phyloP scores from a whole-genome alignment of 164 flowering plant species.

The Macadamia integrifolia region DNA sequence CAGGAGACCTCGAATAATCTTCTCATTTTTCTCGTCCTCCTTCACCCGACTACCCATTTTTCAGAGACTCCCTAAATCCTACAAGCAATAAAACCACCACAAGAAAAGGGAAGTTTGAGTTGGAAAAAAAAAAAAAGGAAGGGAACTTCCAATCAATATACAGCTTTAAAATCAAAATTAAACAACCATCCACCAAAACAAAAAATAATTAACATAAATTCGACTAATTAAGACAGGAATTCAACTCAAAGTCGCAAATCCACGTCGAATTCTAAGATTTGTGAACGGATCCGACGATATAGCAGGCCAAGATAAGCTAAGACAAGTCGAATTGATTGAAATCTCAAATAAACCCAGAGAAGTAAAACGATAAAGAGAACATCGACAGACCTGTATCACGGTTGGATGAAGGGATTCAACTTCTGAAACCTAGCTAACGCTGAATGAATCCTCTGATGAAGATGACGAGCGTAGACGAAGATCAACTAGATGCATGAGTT shows the following conservation, averaged over 20 bases:
- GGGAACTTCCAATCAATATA: neutral
- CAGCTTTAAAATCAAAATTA: neutral
- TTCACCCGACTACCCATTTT: conserved; percentile 73
- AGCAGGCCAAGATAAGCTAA: conserved; percentile 1
- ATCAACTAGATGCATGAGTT: neutral
- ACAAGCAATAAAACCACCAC: neutral
- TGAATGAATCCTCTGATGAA: conserved; percentile 4
- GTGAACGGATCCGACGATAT: conserved; percentile 1
- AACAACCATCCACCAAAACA: neutral
- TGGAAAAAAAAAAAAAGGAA: neutral
- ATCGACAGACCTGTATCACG: neutral
- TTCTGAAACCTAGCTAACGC: conserved; percentile 9
- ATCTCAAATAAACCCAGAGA: neutral
- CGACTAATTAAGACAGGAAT: neutral
- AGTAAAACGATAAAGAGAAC: neutral
- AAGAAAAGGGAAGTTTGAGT: neutral
- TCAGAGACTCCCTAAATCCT: neutral
- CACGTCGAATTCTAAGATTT: neutral
- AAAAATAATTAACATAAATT: neutral
- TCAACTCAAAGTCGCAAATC: neutral
- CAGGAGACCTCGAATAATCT: conserved; percentile 72
- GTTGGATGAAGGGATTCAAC: conserved; percentile 2
- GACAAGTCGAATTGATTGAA: neutral
- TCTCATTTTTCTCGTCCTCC: conserved; percentile 92
- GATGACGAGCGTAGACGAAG: conserved; percentile 3